Evolutionary conservation across 345 rosid genomes (phyloP).

Genomic region (Salix dunnii): DNA sequence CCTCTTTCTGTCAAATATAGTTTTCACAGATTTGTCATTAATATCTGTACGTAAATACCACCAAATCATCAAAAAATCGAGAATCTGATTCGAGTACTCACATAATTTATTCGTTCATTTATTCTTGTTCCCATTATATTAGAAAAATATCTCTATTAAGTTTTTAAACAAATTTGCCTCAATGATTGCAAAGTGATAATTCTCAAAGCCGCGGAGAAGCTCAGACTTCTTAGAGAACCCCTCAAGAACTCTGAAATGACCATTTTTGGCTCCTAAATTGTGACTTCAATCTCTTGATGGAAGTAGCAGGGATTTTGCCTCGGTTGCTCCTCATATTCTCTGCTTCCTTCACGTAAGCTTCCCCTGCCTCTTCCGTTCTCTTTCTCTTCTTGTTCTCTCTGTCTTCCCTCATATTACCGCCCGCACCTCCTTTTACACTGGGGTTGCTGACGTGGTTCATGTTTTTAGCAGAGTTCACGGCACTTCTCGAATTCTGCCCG

Average conservation of each 20-base stretch:
- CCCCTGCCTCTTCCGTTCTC: background rate
- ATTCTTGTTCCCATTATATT: too few relatives aligned
- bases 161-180: constrained; percentile 38
- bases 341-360: background rate
- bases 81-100: too few relatives aligned
- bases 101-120: too few relatives aligned
- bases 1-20: too few relatives aligned
- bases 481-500: background rate
- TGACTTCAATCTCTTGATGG: constrained; percentile 17
- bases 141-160: constrained; percentile 12
- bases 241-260: constrained; percentile 36
- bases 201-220: constrained; percentile 42
- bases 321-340: constrained; percentile 12
- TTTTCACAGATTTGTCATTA: too few relatives aligned
- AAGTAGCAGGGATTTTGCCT: constrained; percentile 39
- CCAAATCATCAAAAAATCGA: too few relatives aligned
- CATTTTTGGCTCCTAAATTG: constrained; percentile 25
- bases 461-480: background rate
- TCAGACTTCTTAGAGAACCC: constrained; percentile 36
- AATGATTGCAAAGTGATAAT: constrained; percentile 29
- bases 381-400: background rate
- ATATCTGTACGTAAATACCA: too few relatives aligned
- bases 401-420: background rate
- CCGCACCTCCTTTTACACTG: background rate
- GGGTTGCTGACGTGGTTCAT: background rate